A percentile compares a stretch with the other conserved stretches of the same genome.
Evolutionary conservation across 495 filamentous ascomycete genomes (phyloP).

Genomic region (Xylaria grammica): DNA sequence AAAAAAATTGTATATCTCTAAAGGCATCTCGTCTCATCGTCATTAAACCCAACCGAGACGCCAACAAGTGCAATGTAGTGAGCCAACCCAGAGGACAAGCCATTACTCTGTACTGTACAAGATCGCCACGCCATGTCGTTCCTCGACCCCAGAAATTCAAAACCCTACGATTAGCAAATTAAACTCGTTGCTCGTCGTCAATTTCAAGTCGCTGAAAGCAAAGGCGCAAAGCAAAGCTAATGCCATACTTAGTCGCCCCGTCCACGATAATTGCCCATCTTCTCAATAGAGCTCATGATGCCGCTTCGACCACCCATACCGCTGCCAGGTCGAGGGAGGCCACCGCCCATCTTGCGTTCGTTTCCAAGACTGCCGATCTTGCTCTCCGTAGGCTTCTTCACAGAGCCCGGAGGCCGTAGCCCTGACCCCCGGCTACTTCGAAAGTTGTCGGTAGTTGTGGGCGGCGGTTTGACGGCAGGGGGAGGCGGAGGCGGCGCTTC

Average conservation of each 20-base stretch:
- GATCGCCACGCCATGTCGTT: slow-evolving; percentile 15
- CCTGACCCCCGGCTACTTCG: slow-evolving; percentile 45
- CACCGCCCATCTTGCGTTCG: slow-evolving; percentile 52
- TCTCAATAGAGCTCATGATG: slow-evolving; percentile 75
- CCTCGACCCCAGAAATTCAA: slow-evolving; percentile 13
- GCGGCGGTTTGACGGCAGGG: slow-evolving; percentile 22
- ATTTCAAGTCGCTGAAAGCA: background rate
- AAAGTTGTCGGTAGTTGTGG: slow-evolving; percentile 25
- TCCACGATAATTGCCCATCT: slow-evolving; percentile 62
- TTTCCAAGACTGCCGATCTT: slow-evolving; percentile 49
- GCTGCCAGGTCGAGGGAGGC: slow-evolving; percentile 49
- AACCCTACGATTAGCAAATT: background rate
- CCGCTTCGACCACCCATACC: slow-evolving; percentile 55
- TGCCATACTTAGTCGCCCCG: slow-evolving; percentile 29
- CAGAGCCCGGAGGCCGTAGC: slow-evolving; percentile 47
- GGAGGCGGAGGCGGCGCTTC: slow-evolving; percentile 26
- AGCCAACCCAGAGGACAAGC: slow-evolving; percentile 27
- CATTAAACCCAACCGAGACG: slow-evolving; percentile 25
- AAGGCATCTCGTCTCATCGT: slow-evolving; percentile 18
- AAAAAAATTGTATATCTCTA: slow-evolving; percentile 7
- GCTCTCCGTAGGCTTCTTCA: slow-evolving; percentile 43
- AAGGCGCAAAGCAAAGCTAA: background rate
- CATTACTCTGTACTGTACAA: slow-evolving; percentile 23
- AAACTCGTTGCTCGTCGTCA: background rate
- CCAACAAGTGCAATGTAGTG: slow-evolving; percentile 22